Conservation (phyloP, 1,284 basidiomycete species). For the Neolentinus lepideus region DNA sequence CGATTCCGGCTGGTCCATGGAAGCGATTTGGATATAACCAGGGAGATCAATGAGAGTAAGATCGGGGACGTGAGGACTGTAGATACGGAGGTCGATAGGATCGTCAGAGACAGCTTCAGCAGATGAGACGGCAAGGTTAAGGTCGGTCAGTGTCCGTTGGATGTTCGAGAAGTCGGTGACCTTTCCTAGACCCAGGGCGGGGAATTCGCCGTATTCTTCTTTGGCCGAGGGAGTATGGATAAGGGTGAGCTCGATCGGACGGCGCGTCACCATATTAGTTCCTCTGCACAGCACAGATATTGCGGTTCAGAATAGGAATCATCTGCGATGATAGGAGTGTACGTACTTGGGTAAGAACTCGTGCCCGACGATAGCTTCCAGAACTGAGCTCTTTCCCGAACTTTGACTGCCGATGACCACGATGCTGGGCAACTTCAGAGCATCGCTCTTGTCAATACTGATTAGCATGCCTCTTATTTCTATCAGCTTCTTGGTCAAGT, state of each 20-base stretch:
- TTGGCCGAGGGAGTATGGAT: constrained; percentile 80
- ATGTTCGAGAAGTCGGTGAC: constrained; percentile 88
- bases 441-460: constrained; percentile 92
- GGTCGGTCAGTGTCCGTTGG: constrained; percentile 89
- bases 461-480: constrained; percentile 93
- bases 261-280: constrained; percentile 98
- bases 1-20: constrained; percentile 92
- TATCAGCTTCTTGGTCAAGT: constrained; percentile 92
- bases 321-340: constrained; percentile 1
- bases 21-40: constrained; percentile 94
- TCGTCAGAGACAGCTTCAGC: constrained; percentile 89
- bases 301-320: constrained; percentile 11
- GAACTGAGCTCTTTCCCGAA: constrained; percentile 94
- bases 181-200: constrained; percentile 80
- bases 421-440: constrained; percentile 91
- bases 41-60: constrained; percentile 96
- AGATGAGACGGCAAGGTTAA: constrained; percentile 90
- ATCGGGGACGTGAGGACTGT: constrained; percentile 94
- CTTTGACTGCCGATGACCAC: constrained; percentile 98
- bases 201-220: constrained; percentile 92
- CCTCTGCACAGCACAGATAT: constrained; percentile 59
- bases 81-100: constrained; percentile 94
- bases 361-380: constrained; percentile 97
- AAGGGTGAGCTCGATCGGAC: constrained; percentile 96
- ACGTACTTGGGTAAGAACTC: constrained; percentile 96